Percentiles rank a stretch among this genome's conserved stretches.
These are phyloP conservation scores for Penicillium italicum DNA, from an alignment of 2,329 filamentous ascomycete genomes.

Conservation along the genomic window DNA sequence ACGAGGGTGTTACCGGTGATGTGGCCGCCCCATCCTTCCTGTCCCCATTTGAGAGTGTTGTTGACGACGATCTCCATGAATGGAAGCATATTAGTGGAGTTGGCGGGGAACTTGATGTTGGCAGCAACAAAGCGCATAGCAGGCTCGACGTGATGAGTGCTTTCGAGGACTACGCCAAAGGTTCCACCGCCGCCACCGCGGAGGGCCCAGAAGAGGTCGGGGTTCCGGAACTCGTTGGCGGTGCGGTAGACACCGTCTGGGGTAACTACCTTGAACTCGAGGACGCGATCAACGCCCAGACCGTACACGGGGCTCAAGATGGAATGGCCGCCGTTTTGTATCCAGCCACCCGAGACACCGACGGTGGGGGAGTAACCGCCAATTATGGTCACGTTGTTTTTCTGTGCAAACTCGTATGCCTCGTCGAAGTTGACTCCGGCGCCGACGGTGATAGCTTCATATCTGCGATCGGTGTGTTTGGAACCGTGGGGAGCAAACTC, in stretches of 20 bases:
- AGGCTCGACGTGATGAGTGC: neutral
- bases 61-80: slow-evolving; percentile 24
- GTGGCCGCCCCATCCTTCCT: slow-evolving; percentile 24
- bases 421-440: slow-evolving; percentile 31
- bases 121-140: neutral
- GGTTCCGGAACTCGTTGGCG: slow-evolving; percentile 19
- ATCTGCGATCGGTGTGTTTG: neutral
- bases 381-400: slow-evolving; percentile 25
- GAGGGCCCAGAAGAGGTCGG: slow-evolving; percentile 23
- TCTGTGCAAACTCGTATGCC: slow-evolving; percentile 25
- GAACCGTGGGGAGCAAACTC: neutral
- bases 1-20: slow-evolving; percentile 19
- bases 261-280: slow-evolving; percentile 29
- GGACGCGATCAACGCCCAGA: slow-evolving; percentile 28
- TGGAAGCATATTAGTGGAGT: slow-evolving; percentile 14
- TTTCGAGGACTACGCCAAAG: slow-evolving; percentile 17
- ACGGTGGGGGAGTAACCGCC: slow-evolving; percentile 18
- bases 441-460: slow-evolving; percentile 9
- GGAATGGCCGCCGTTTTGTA: slow-evolving; percentile 30
- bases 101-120: slow-evolving; percentile 19
- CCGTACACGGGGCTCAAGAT: slow-evolving; percentile 29
- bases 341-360: slow-evolving; percentile 25
- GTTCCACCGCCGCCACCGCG: slow-evolving; percentile 20
- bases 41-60: slow-evolving; percentile 19
- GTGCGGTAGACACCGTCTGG: slow-evolving; percentile 14